Evolutionary conservation across 345 rosid species (phyloP), one percentile per base, ranked within the genome.

Genomic region (Trapa incisa): DNA sequence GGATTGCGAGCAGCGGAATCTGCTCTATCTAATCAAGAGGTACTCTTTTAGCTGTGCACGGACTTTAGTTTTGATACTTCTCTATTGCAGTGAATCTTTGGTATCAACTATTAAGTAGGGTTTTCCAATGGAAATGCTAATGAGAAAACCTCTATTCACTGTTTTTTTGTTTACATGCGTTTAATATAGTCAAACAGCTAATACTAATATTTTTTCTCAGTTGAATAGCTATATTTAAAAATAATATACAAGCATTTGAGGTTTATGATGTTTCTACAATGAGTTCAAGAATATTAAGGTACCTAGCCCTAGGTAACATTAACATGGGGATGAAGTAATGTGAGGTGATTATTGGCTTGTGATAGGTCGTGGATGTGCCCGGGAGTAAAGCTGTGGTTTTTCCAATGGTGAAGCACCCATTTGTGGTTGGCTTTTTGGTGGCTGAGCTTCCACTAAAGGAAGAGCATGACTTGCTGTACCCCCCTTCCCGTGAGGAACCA

Each of bases 371-470:
- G 65, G 73, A 85, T 67, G 82, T 88, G 66, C 68, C 69, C 8
- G 86, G 85, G 68, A 84, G 84, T 56, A 80, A 83, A 48, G 96
- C 98, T 11, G 78, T 87, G 8, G 92, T 92, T 56, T 89, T 92
- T 78, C 98, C 96, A 0, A 83, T 89, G 97, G 97, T 92, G 85
- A 86, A 89, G 66, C 89, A 88, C 22, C 96, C 94, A 0, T 92
- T 92, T 79, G 92, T 92, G 36, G 91, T 92, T 0, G 96, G 97
- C 9, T 92, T 89, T 70, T 74, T 92, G 91, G 97, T 89, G 68
- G 98, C 96, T n/a, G 97, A 92, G 82, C 73, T 89, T 39, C 92
- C 91, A 0, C 47, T 4, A 65, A 42, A 68, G 77, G 75, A 76
- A 32, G 76, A 41, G 65, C 13, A 4, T 10, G 77, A 82, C 58